Percentiles rank a stretch among this genome's conserved stretches.
Evolutionary conservation across 2,329 filamentous ascomycete genomes (phyloP).

Genomic region (Knufia petricola): DNA sequence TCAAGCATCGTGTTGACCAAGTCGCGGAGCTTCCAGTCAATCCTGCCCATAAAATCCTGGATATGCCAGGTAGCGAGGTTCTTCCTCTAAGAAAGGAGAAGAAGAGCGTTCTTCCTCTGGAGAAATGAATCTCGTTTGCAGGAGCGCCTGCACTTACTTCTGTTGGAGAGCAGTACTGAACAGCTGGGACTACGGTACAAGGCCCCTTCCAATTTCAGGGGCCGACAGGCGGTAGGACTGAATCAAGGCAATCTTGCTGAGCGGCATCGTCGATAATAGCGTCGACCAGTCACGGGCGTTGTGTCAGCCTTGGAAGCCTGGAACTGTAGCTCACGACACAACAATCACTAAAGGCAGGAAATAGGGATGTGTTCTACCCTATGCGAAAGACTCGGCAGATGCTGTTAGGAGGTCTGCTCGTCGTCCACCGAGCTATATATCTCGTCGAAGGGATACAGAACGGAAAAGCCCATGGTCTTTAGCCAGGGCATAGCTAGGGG

Average conservation of each 20-base stretch:
- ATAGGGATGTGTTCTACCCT: neutral
- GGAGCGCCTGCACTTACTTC: neutral
- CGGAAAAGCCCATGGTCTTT: slow-evolving; percentile 68
- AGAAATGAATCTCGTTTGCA: no score
- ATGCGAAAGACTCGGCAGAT: neutral
- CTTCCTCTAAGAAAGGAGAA: no score
- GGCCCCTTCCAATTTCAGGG: neutral
- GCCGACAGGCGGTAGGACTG: neutral
- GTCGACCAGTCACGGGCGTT: neutral
- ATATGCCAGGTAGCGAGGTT: no score
- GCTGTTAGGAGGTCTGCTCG: slow-evolving; percentile 39
- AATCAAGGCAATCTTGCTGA: neutral
- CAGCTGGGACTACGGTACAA: no score
- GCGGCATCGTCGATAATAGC: neutral
- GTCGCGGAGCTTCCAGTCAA: no score
- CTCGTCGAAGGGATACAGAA: slow-evolving; percentile 73
- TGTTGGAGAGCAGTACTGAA: neutral
- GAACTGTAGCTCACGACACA: no score
- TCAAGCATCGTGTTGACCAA: no score
- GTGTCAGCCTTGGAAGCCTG: neutral
- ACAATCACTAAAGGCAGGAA: no score
- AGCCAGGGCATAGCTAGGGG: slow-evolving; percentile 66
- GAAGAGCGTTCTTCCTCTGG: no score
- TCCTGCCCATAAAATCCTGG: no score
- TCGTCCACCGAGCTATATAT: slow-evolving; percentile 59